Evolutionary conservation across 805 yeast genomes (phyloP).

Genomic region (Blastobotrys americana): DNA sequence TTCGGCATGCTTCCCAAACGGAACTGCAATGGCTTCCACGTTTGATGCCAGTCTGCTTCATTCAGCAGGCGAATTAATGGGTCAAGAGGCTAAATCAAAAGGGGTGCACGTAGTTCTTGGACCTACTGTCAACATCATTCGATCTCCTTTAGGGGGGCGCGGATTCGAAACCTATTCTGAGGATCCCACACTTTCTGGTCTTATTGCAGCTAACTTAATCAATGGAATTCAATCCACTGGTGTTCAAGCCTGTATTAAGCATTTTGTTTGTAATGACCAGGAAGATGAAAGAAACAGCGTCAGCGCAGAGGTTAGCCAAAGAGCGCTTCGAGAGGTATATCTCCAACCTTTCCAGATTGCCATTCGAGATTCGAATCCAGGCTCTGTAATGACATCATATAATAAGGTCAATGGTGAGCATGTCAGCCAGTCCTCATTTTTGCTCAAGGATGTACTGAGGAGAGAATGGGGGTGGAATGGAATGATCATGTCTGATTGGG

Average conservation of each 20-base stretch:
- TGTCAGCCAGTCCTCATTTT: conserved; percentile 39
- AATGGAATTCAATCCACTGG: conserved; percentile 48
- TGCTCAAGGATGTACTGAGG: conserved; percentile 43
- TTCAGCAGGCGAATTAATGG: conserved; percentile 49
- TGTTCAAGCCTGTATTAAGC: conserved; percentile 53
- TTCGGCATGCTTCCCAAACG: conserved; percentile 54
- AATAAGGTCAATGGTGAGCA: conserved; percentile 58
- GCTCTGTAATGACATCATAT: conserved; percentile 54
- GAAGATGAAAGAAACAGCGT: conserved; percentile 48
- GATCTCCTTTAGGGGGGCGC: conserved; percentile 56
- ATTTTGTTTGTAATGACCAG: conserved; percentile 55
- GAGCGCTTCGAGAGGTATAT: conserved; percentile 61
- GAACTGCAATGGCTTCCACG: conserved; percentile 53
- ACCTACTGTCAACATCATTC: conserved; percentile 46
- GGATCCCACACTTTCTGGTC: conserved; percentile 48
- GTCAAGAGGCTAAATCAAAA: conserved; percentile 46
- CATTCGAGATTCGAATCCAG: conserved; percentile 44
- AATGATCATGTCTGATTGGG: conserved; percentile 57
- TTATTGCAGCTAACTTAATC: conserved; percentile 41
- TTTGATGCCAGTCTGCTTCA: conserved; percentile 44
- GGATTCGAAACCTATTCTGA: conserved; percentile 58
- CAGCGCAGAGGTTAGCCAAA: conserved; percentile 44
- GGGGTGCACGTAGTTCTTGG: conserved; percentile 46
- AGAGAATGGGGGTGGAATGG: conserved; percentile 55
- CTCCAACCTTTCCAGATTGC: conserved; percentile 59